These are phyloP conservation scores for Typha latifolia DNA, from an alignment of 176 grass and related monocot genomes.

Conservation along the genomic window DNA sequence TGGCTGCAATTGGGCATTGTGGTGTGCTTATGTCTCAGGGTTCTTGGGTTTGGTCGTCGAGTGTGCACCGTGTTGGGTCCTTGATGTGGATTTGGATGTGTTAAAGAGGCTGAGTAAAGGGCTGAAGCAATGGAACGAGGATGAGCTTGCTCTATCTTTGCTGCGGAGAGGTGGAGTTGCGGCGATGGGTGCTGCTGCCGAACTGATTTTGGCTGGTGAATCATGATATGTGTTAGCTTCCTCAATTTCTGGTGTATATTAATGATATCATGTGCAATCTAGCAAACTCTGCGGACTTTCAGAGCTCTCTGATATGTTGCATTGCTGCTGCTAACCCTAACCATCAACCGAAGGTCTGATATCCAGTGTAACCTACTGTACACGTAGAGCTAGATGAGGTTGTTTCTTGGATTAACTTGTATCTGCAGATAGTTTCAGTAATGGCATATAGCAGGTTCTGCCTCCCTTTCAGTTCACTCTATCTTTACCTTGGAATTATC, in stretches of 20 bases:
- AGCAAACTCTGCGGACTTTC: not conserved
- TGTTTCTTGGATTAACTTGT: no score
- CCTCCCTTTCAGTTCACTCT: no score
- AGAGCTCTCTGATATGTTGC: not conserved
- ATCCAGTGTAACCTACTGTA: no score
- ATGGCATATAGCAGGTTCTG: no score
- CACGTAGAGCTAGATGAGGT: no score
- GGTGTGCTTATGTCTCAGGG: conserved; percentile 65
- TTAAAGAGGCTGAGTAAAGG: conserved; percentile 54
- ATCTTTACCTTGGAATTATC: no score
- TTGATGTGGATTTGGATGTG: conserved; percentile 55
- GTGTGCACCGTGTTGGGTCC: conserved; percentile 73
- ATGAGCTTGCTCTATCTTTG: conserved; percentile 52
- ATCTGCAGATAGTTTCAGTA: no score
- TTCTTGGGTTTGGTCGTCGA: conserved; percentile 79
- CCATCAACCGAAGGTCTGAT: no score
- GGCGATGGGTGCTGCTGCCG: conserved; percentile 53
- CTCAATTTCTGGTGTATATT: not conserved
- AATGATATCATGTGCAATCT: not conserved
- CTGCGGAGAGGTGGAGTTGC: conserved; percentile 40
- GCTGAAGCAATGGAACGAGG: conserved; percentile 62
- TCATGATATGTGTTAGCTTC: conserved; percentile 15
- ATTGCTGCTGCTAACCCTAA: no score
- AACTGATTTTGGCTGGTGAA: conserved; percentile 53
- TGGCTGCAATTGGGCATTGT: conserved; percentile 58